Conservation (phyloP, 2,329 filamentous ascomycete species). For the Neonectria ditissima region DNA sequence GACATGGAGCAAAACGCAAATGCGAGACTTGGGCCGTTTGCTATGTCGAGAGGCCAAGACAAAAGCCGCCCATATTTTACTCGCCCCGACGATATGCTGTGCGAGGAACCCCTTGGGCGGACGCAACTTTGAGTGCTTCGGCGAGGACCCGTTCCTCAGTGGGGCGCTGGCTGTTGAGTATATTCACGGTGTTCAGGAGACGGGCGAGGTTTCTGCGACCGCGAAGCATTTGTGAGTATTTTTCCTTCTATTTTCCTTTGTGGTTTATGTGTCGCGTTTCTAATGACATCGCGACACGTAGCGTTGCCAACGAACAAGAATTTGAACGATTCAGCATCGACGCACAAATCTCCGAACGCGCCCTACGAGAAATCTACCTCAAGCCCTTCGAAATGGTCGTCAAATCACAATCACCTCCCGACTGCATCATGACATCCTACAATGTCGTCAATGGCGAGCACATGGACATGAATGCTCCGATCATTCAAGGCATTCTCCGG, state of each 20-base stretch:
- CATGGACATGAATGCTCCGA: conserved; percentile 50
- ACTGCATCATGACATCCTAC: conserved; percentile 57
- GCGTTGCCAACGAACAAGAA: conserved; percentile 53
- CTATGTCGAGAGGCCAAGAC: conserved; percentile 61
- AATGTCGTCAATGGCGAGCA: conserved; percentile 57
- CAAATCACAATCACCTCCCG: conserved; percentile 46
- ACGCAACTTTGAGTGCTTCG: conserved; percentile 58
- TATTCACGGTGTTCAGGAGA: conserved; percentile 56
- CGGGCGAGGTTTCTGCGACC: conserved; percentile 53
- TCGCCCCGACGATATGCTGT: conserved; percentile 71
- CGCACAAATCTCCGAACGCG: conserved; percentile 35
- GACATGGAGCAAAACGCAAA: conserved; percentile 22
- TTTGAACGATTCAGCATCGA: conserved; percentile 36
- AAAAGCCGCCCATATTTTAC: conserved; percentile 77
- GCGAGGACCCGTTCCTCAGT: conserved; percentile 57
- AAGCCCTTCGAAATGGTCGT: conserved; percentile 56
- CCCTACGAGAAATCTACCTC: conserved; percentile 51
- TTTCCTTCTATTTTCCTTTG: too few species aligned
- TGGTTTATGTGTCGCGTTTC: too few species aligned
- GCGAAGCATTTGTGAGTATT: conserved; percentile 54
- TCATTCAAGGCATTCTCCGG: conserved; percentile 53
- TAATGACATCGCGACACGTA: not conserved
- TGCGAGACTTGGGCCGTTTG: conserved; percentile 43
- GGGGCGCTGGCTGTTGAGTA: conserved; percentile 55
- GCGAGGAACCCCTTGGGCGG: conserved; percentile 60